A percentile compares a stretch with the other conserved stretches of the same genome.
phyloP scores from a whole-genome alignment of 2,329 filamentous ascomycete genomes.

The Cladosporium colombiae region DNA sequence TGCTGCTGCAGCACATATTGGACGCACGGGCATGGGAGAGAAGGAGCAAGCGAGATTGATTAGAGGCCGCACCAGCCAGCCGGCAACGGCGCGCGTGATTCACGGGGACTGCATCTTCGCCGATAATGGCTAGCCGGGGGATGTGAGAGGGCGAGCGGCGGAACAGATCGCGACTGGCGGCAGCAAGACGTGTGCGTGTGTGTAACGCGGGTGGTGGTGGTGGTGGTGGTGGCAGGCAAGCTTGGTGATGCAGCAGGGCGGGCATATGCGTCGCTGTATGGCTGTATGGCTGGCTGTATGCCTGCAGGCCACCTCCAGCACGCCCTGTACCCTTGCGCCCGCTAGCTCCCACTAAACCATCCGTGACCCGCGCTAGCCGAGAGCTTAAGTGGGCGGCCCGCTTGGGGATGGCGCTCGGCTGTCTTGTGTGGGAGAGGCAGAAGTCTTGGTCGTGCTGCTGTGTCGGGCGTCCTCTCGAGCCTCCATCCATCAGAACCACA shows the following conservation, averaged over 20 bases:
- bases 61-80: slow-evolving; percentile 17
- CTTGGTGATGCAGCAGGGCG: not conserved
- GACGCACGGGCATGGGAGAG: slow-evolving; percentile 7
- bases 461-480: not conserved
- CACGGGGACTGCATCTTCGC: not conserved
- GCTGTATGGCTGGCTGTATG: not conserved
- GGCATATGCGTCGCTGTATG: not conserved
- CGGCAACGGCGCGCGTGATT: slow-evolving; percentile 20
- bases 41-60: slow-evolving; percentile 21
- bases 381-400: not conserved
- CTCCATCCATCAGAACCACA: not conserved
- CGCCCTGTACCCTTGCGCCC: not conserved
- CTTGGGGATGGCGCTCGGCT: not conserved
- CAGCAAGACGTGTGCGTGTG: not conserved
- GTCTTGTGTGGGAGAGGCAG: not conserved
- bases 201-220: not conserved
- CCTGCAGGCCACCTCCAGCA: not conserved
- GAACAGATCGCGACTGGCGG: not conserved
- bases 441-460: not conserved
- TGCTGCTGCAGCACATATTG: slow-evolving; percentile 9
- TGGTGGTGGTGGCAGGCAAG: not conserved
- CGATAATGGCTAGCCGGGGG: not conserved
- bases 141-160: not conserved
- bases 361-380: not conserved
- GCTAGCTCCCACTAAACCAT: not conserved